Percentiles rank a stretch among this genome's conserved stretches.
Conservation (phyloP, 208 protist species). For the Angomonas ambiguus region DNA sequence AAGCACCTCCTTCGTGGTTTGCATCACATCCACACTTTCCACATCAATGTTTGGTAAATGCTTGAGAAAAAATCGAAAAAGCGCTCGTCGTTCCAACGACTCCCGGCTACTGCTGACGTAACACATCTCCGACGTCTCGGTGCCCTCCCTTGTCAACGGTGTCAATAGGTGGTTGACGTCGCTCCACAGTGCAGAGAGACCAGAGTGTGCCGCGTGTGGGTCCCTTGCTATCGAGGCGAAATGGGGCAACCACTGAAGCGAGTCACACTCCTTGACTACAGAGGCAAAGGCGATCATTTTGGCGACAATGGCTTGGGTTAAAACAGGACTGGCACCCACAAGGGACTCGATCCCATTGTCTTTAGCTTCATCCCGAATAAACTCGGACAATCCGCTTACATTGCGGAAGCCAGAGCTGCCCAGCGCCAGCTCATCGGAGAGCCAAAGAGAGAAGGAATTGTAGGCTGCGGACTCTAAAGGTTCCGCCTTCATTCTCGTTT, state of each 20-base stretch:
- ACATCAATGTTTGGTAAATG: neutral
- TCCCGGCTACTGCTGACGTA: constrained; percentile 1
- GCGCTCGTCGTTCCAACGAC: neutral
- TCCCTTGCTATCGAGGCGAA: neutral
- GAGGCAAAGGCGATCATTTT: neutral
- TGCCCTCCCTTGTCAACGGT: neutral
- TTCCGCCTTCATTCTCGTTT: neutral
- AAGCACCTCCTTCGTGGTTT: neutral
- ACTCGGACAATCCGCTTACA: neutral
- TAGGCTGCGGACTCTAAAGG: neutral
- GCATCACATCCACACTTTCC: neutral
- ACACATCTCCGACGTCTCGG: neutral
- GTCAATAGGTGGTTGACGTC: neutral
- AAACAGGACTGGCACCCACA: neutral
- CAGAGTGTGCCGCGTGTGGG: neutral
- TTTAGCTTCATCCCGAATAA: neutral
- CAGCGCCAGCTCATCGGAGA: neutral
- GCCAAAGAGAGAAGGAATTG: constrained; percentile 2
- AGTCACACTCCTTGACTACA: neutral
- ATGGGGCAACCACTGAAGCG: neutral
- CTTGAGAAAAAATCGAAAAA: neutral
- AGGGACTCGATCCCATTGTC: neutral
- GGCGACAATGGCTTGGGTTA: neutral
- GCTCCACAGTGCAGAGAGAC: neutral
- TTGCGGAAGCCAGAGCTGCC: neutral